Base-by-base conservation (phyloP, 805 yeast species). In the Schwanniomyces sp. region DNA sequence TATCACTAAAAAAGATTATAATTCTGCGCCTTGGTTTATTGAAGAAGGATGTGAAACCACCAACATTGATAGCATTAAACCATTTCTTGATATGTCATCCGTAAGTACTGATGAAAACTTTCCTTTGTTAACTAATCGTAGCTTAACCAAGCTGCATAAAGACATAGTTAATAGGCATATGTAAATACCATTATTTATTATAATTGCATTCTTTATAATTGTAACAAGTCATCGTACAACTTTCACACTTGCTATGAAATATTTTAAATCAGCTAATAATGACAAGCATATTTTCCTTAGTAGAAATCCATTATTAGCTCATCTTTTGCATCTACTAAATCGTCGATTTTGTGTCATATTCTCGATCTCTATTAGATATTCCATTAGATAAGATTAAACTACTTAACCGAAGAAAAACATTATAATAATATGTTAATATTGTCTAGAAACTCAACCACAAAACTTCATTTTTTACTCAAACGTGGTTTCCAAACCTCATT, bases 41-140 rank as follows among this genome's bases (percentile, higher is more conserved):
- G 81, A 78, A 50, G 83, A 79, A 54, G 80, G 82, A 2, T 61
- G 55, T 46, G 51, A 49, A 28, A n/a, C 8, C 12, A 3, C 32
- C 6, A 39, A 14, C 9, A 39, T 10, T n/a, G 29, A 25, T 4
- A 18, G 14, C 12, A 18, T 39, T 10, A 24, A 26, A 21, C 41
- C 41, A 8, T 26, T 39, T n/a, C 32, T 39, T 39, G 26, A 18
- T 14, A 25, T 39, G 12, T 9, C 41, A 39, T 10, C 21, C 25
- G 8, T 7, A 8, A 25, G 14, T 2, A 10, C 12, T n/a, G 32
- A 39, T n/a, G 21, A 16, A 16, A 32, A 12, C 36, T 3, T 12
- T 32, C 36, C 36, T 5, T 32, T 32, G 11, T 8, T 8, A 6
- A 16, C 36, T 3, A 18, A 16, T 32, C 21, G 21, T 32, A 17